Evolutionary conservation across 2,329 filamentous ascomycete species (phyloP).

Genomic region (Pestalotiopsis sp.): DNA sequence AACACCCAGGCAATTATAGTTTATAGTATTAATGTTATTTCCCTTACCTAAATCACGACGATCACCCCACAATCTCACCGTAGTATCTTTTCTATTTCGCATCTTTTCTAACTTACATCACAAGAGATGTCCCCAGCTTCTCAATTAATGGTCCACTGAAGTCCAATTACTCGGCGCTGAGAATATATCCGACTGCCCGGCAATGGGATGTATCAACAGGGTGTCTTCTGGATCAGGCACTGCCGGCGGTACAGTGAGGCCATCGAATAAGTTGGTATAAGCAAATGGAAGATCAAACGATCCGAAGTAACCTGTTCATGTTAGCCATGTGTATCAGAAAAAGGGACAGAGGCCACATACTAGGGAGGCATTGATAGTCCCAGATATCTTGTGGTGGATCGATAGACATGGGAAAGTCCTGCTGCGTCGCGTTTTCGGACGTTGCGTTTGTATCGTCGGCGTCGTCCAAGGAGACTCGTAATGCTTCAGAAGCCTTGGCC

Average conservation of each 20-base stretch:
- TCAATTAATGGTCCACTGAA: neutral
- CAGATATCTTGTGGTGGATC: neutral
- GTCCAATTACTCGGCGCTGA: neutral
- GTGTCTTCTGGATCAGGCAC: neutral
- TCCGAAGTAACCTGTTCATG: neutral
- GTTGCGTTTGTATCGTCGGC: neutral
- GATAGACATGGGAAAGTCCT: neutral
- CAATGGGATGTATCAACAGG: neutral
- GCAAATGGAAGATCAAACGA: slow-evolving; percentile 4
- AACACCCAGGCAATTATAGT: too few species aligned
- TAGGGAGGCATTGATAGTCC: neutral
- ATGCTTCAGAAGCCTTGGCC: slow-evolving; percentile 14
- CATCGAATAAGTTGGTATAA: slow-evolving; percentile 5
- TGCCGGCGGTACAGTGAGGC: neutral
- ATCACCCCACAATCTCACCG: neutral
- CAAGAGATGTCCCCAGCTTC: too few species aligned
- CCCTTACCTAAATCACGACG: neutral
- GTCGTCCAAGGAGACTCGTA: slow-evolving; percentile 5
- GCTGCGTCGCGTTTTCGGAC: neutral
- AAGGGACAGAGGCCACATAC: neutral
- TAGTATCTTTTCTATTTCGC: too few species aligned
- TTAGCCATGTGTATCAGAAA: neutral
- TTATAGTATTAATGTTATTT: neutral
- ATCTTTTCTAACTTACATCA: too few species aligned
- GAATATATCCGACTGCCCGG: neutral